Conservation (phyloP, 768 basidiomycete genomes). For the Termitomyces sp. region DNA sequence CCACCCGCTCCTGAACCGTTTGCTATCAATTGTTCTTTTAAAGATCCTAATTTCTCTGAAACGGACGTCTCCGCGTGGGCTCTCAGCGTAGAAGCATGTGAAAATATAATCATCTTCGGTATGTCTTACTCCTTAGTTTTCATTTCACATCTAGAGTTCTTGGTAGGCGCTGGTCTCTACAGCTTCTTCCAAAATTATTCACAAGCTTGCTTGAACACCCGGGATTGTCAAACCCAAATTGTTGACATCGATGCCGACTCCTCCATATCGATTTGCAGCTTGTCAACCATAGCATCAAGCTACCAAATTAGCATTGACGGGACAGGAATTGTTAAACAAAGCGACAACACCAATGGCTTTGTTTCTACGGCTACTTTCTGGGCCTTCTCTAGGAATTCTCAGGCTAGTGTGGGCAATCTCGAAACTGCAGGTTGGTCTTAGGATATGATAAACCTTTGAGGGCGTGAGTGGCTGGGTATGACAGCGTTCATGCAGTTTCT, state of each 20-base stretch:
- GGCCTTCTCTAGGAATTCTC: slow-evolving; percentile 43
- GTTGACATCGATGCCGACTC: slow-evolving; percentile 49
- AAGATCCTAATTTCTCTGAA: slow-evolving; percentile 51
- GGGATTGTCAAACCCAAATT: slow-evolving; percentile 54
- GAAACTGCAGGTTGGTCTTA: slow-evolving; percentile 26
- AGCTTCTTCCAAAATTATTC: slow-evolving; percentile 66
- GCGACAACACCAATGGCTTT: slow-evolving; percentile 54
- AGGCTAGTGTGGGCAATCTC: too few relatives aligned
- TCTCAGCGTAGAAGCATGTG: slow-evolving; percentile 47
- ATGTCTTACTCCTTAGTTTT: slow-evolving; percentile 28
- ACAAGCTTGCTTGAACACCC: slow-evolving; percentile 26
- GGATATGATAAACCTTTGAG: background rate
- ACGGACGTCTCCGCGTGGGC: slow-evolving; percentile 53
- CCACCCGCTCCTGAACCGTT: slow-evolving; percentile 60
- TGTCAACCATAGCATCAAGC: slow-evolving; percentile 53
- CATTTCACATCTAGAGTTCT: background rate
- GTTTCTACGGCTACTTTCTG: slow-evolving; percentile 43
- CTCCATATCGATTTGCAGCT: slow-evolving; percentile 48
- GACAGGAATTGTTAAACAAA: slow-evolving; percentile 47
- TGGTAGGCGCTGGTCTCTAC: slow-evolving; percentile 43
- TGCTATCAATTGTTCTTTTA: slow-evolving; percentile 34
- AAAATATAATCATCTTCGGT: slow-evolving; percentile 16
- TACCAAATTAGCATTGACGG: slow-evolving; percentile 50
- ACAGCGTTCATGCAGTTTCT: too few relatives aligned
- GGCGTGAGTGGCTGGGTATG: background rate